Evolutionary conservation across 2,329 filamentous ascomycete species (phyloP).

Genomic region (Sphaerulina vaccinii): DNA sequence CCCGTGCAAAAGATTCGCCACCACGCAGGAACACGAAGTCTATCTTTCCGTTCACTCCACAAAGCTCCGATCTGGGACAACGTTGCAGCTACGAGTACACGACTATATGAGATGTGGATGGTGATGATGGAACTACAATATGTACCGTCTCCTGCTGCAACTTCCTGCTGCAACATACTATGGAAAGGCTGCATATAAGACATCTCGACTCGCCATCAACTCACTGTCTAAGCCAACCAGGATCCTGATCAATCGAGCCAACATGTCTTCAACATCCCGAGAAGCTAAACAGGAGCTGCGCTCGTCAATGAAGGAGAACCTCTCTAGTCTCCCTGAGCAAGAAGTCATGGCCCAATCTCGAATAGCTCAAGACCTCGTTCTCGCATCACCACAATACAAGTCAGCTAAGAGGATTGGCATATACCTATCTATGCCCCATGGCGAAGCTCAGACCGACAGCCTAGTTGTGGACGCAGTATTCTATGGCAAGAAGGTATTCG

Average conservation of each 20-base stretch:
- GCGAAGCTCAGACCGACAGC: constrained; percentile 78
- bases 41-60: too few species aligned
- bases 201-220: not conserved
- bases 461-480: constrained; percentile 80
- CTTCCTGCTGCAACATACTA: not conserved
- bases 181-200: not conserved
- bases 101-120: not conserved
- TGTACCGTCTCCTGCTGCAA: not conserved
- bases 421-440: constrained; percentile 88
- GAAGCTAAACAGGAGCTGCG: constrained; percentile 74
- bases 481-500: constrained; percentile 74
- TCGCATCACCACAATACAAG: constrained; percentile 70
- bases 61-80: not conserved
- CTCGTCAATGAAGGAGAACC: constrained; percentile 63
- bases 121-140: not conserved
- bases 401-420: constrained; percentile 75
- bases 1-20: not conserved
- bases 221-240: not conserved
- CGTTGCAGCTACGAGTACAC: not conserved
- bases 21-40: not conserved
- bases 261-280: constrained; percentile 24
- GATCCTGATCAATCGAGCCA: not conserved
- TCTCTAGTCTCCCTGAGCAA: constrained; percentile 62
- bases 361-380: constrained; percentile 63
- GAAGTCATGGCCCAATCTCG: constrained; percentile 69